Evolutionary conservation across 768 basidiomycete species (phyloP), one percentile per base, ranked within the genome.

Genomic region (Termitomyces sp.): DNA sequence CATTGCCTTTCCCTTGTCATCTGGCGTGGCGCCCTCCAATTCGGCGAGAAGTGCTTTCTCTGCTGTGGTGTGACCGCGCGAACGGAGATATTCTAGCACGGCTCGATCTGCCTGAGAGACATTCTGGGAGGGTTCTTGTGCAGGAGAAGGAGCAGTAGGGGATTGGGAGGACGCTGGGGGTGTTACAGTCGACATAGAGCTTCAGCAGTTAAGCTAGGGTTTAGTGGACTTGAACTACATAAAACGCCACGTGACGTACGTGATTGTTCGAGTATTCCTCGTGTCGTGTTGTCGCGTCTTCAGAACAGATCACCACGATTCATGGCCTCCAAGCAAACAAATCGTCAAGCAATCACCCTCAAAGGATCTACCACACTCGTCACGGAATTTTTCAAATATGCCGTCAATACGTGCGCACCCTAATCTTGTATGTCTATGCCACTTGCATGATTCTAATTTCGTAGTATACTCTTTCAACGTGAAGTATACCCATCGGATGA

Each of bases 311-410:
- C 35, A 47, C 44, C 50, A 59, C 38, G 38, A 44, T 41, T 40
- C 58, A 78, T 75, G 77, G 71, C 75, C 31, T 70, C 75, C 32
- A 82, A 75, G 63, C 81, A 82, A 71, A 77, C 78, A 37, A 79
- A 76, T 37, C 84, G 84, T 42, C 87, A 90, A 60, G 85, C 89
- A 4, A 96, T 98, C 63, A 95, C 92, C 0, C 87, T 99, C 72
- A 97, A 98, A 67, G 97, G 97, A 2, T 96, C 94, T 0, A 93
- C 94, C 2, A 81, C 85, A 40, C 81, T 98, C 19, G 96, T 98
- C 56, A 96, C 94, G 0, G 97, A 99, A 66, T 98, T 99, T 80
- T 98, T 99, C 81, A 98, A 98, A 76, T 98, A 95, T 73, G 90
- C 92, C n/a, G 93, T 94, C 63, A 97, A 97, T 77, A 95, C 90